Evolutionary conservation across 495 filamentous ascomycete genomes (phyloP).

Genomic region (Penicillium egyptiacum): DNA sequence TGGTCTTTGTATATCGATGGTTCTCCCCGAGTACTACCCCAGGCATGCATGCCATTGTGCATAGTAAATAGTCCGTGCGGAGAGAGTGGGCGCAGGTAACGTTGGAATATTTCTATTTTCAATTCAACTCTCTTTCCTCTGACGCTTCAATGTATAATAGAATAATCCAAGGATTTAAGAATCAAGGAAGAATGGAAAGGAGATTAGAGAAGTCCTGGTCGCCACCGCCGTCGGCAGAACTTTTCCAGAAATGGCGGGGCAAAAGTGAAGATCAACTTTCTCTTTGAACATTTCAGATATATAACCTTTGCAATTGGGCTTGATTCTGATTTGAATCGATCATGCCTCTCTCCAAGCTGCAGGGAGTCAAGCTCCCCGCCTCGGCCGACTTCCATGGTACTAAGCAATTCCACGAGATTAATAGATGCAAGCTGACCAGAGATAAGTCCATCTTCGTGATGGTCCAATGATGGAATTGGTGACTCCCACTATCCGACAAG

Average conservation of each 20-base stretch:
- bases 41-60: background rate
- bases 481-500: conserved; percentile 68
- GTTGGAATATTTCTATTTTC: background rate
- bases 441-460: conserved; percentile 68
- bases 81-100: background rate
- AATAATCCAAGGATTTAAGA: background rate
- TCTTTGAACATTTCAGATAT: conserved; percentile 2
- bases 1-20: background rate
- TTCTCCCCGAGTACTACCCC: conserved; percentile 7
- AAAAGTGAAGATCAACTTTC: conserved; percentile 12
- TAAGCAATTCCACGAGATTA: conserved; percentile 26
- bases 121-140: background rate
- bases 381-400: conserved; percentile 68
- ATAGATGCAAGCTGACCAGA: conserved; percentile 14
- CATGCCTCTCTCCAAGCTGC: conserved; percentile 44
- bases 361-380: conserved; percentile 61
- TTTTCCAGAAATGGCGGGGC: conserved; percentile 17
- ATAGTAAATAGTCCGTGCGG: background rate
- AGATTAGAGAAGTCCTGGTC: background rate
- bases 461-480: conserved; percentile 81
- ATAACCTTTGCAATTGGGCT: background rate
- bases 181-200: too few species aligned
- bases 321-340: background rate
- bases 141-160: background rate
- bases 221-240: conserved; percentile 22